A percentile compares a stretch with the other conserved stretches of the same genome.
Evolutionary conservation across 2,329 filamentous ascomycete genomes (phyloP).

Genomic region (Neonectria punicea): DNA sequence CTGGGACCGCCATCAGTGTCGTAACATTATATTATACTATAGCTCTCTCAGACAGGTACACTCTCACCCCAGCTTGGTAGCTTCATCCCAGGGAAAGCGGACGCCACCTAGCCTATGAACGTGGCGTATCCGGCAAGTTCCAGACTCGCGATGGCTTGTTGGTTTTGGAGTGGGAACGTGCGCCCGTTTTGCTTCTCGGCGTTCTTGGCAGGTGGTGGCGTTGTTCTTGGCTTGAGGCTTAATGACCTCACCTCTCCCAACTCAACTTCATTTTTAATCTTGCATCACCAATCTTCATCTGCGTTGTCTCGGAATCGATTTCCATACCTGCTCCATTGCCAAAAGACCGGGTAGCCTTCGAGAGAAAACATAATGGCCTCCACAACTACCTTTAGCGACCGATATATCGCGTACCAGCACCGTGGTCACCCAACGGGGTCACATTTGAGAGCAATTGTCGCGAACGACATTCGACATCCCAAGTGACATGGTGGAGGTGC

Average conservation of each 20-base stretch:
- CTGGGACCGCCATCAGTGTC: too few relatives aligned
- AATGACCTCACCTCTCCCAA: constrained; percentile 3
- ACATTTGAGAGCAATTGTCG: too few relatives aligned
- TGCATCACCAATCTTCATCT: background rate
- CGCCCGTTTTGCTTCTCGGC: constrained; percentile 11
- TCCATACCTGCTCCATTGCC: too few relatives aligned
- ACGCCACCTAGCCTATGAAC: background rate
- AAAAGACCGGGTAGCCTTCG: background rate
- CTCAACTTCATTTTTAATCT: constrained; percentile 1
- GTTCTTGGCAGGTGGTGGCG: constrained; percentile 19
- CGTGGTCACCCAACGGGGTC: background rate
- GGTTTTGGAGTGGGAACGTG: constrained; percentile 19
- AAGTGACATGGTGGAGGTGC: background rate
- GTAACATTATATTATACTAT: too few relatives aligned
- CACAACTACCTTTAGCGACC: background rate
- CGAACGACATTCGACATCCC: background rate
- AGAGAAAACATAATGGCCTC: background rate
- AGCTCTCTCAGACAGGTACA: background rate
- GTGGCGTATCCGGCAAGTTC: constrained; percentile 1
- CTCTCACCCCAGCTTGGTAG: background rate
- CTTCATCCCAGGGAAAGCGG: background rate
- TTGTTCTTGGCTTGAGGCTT: constrained; percentile 15
- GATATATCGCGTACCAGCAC: background rate
- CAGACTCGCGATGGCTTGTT: constrained; percentile 12
- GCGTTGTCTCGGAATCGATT: background rate